Evolutionary conservation across 148 eudicot species (phyloP).

Genomic region (Amaranthus palmeri): DNA sequence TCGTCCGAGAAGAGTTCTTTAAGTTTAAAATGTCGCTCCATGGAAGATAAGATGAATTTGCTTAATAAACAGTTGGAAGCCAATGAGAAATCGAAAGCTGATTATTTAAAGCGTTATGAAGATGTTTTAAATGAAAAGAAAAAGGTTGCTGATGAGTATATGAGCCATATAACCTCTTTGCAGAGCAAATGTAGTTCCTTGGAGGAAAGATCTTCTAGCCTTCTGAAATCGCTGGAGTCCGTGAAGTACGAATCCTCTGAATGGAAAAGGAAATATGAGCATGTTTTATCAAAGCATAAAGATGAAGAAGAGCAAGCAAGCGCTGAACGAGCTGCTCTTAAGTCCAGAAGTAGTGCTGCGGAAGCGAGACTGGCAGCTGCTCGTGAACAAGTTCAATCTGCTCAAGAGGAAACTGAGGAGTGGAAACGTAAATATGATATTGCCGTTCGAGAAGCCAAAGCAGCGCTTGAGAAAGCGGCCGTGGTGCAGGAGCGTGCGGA

Average conservation of each 20-base stretch:
- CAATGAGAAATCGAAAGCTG: conserved; percentile 80
- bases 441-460: conserved; percentile 84
- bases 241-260: conserved; percentile 63
- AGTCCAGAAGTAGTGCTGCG: conserved; percentile 74
- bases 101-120: conserved; percentile 84
- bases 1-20: conserved; percentile 81
- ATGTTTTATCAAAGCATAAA: conserved; percentile 54
- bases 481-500: conserved; percentile 72
- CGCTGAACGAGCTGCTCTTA: conserved; percentile 65
- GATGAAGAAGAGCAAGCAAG: conserved; percentile 67
- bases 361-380: conserved; percentile 95
- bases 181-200: conserved; percentile 78
- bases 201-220: conserved; percentile 78
- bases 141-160: conserved; percentile 80
- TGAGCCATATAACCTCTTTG: conserved; percentile 63
- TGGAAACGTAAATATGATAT: conserved; percentile 87
- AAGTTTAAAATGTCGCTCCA: conserved; percentile 66
- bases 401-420: conserved; percentile 91
- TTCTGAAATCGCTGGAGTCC: conserved; percentile 57
- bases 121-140: conserved; percentile 82
- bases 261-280: conserved; percentile 84
- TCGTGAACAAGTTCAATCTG: conserved; percentile 76
- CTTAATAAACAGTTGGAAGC: conserved; percentile 86
- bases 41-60: conserved; percentile 75
- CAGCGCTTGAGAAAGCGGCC: conserved; percentile 90